Evolutionary conservation across 805 yeast genomes (phyloP), one percentile per base, ranked within the genome.

Genomic region (Cyberlindnera misumaiensis): DNA sequence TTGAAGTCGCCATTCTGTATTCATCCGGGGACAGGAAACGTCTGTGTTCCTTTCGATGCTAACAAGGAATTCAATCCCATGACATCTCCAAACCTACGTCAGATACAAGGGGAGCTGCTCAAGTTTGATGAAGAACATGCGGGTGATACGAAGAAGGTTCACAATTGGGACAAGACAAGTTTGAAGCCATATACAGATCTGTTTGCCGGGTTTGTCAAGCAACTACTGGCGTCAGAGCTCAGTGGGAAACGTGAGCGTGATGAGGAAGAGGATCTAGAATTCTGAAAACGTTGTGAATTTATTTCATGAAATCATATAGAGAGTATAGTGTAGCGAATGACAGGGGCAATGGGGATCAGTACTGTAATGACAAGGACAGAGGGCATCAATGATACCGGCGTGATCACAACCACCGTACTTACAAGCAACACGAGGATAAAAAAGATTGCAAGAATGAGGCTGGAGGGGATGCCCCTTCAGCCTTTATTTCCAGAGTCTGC

Each of bases 1-100:
- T 72, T 93, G 51, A 93, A 93, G 58, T 84, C 97, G 2, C 98
- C 98, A 13, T 93, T 93, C 59, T 90, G 97, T 65, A 80, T 93
- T 31, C 98, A 93, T 59, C 98, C 98, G 2, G 80, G 87, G 3
- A 93, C 98, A 0, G 96, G 96, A 7, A 83, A 85, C 52, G 84
- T 93, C 3, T 93, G 97, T 74, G 96, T 93, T 7, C 96, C 97
- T 0, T 82, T 72, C 33, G 64, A 59, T 37, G 44, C 60, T 0
- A 55, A 45, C 4, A 55, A 63, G 29, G 77, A 77, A 4, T 93
- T 90, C 54, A 77, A 82, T 50, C 97, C 97, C 2, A 72, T 73
- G 46, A 67, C 65, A 11, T 89, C 95, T 2, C 97, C 97, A 13
- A 84, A 79, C 44, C 64, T 89, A 42, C 64, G 75, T 36, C 65